Evolutionary conservation across 2,329 filamentous ascomycete species (phyloP), one percentile per base, ranked within the genome.

Genomic region (Dactylellina parvicollis): DNA sequence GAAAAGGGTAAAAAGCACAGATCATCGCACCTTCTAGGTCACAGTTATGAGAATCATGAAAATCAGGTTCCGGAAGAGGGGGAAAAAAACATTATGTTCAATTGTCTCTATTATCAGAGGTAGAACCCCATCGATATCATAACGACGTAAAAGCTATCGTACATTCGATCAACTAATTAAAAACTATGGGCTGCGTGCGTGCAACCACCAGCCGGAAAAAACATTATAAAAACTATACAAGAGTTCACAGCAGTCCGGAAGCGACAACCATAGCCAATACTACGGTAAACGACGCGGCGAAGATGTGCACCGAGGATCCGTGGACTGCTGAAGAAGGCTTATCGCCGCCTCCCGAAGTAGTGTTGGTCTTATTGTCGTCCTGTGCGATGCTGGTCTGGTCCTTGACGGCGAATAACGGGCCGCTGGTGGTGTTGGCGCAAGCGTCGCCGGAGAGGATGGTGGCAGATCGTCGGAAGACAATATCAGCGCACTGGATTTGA

Each of bases 401-500:
- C 32, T 57, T 32, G 10, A 73, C 54, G 22, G 28, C 9, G 36
- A 60, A 47, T 9, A 69, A 20, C 34, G 57, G 46, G 22, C 44
- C 82, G 32, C 84, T 85, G 8, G 84, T 86, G 75, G 83, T 84
- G 76, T 87, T 90, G 75, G 81, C 82, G 84, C 89, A 92, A 66
- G 84, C 80, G 40, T 81, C 81, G 20, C 79, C 81, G 24, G 81
- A 78, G 14, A 85, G 82, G 7, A 81, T 79, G 16, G 83, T 82
- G 3, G 86, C 83, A 9, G 82, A 81, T 56, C 82, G 81, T 30
- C 84, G 85, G 81, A 93, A 89, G 24, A 86, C 88, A 76, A 92
- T 86, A 77, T 93, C 90, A 78, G 90, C 88, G 80, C 90, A 93
- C 87, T 89, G 72, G 60, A 36, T 49, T 18, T 40, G 34, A n/a